Base-by-base conservation (phyloP, 2,329 filamentous ascomycete genomes). In the Exophiala spinifera region DNA sequence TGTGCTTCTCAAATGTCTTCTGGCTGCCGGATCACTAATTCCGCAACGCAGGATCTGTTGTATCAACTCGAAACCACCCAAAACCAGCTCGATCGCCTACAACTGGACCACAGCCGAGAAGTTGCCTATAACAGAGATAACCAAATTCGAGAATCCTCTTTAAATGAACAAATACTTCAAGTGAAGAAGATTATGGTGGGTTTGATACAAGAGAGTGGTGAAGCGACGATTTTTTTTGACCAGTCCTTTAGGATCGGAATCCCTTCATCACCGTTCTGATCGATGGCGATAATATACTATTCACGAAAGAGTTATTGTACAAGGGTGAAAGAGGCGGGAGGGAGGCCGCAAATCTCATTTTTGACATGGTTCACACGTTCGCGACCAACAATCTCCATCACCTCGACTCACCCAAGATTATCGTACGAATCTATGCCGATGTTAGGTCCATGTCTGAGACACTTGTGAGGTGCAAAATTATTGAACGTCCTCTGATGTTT, bases 221-320 rank as follows among this genome's bases (percentile, higher is more conserved):
- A 15, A 8, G 20, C 10, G 8, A 39, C 11, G n/a, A 21, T 7
- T 31, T 17, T 43, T 55, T 55, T 40, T 58, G 34, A 49, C 15
- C 31, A 39, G 21, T 57, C 55, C 43, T 61, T 23, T 60, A 78
- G 76, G 74, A 78, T 48, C 74, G 76, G 49, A 77, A 82, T 66
- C 74, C 79, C 3, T 82, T 79, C 60, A 70, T 82, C 37, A 66
- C 80, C 14, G 71, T 80, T 28, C 69, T 83, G 33, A 71, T 83
- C 46, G 80, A 83, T 61, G 80, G 78, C 37, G 78, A 82, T 59
- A 77, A 75, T 42, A 76, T 80, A 67, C 73, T 82, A 57, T 83
- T 83, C 61, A 69, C 72, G 42, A 76, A 82, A 51, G 70, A 78
- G 15, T 74, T 77, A 49, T 54, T 82, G 45, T 69, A 72, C 46